These are phyloP conservation scores for Populus trichocarpa DNA, from an alignment of 441 rosid species.

Conservation along the genomic window DNA sequence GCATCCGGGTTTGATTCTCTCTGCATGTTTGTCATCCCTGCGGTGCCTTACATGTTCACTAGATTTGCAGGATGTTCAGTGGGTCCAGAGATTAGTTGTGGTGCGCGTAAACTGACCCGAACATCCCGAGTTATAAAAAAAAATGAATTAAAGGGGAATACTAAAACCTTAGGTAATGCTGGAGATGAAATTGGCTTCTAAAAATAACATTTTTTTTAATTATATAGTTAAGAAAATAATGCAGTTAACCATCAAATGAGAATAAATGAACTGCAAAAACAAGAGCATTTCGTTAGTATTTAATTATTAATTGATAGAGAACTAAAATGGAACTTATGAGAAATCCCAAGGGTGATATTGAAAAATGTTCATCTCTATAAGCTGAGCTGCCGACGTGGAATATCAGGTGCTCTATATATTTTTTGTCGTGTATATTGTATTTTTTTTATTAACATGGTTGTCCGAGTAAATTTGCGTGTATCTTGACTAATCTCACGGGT, in stretches of 20 bases:
- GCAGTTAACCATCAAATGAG: no score
- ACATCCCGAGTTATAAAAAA: no score
- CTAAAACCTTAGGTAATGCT: neutral
- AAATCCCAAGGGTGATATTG: neutral
- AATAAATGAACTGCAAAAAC: no score
- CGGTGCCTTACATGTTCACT: rapidly evolving
- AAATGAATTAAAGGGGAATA: neutral
- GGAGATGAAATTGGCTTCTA: no score
- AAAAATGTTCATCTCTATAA: neutral
- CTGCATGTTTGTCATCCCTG: rapidly evolving
- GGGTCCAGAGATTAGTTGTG: rapidly evolving
- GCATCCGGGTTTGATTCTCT: rapidly evolving
- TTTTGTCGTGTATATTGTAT: no score
- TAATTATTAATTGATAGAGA: no score
- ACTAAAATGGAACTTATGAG: neutral
- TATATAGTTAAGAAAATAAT: no score
- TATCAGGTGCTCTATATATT: neutral
- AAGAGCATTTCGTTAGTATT: no score
- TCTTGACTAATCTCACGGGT: rapidly evolving
- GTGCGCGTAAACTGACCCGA: rapidly evolving
- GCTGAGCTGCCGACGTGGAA: neutral
- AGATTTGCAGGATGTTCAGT: no score
- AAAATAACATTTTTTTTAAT: no score
- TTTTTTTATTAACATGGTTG: no score
- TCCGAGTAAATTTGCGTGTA: no score